These are phyloP conservation scores for Hymenoscyphus albidus DNA, from an alignment of 2,329 filamentous ascomycete genomes.

Conservation along the genomic window DNA sequence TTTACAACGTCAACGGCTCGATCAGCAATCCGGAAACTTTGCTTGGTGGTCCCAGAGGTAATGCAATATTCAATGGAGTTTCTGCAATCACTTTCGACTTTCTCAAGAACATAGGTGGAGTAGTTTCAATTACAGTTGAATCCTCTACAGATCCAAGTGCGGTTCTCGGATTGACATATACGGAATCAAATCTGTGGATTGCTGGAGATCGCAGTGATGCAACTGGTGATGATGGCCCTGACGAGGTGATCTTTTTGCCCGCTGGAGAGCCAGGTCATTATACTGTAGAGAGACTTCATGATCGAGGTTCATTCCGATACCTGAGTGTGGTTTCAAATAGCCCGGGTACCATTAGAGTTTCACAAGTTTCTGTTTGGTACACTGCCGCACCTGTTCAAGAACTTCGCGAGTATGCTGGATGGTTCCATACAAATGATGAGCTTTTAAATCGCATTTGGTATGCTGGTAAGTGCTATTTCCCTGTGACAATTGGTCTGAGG, in stretches of 20 bases:
- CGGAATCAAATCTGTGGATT: constrained; percentile 45
- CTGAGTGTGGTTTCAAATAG: constrained; percentile 42
- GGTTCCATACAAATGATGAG: constrained; percentile 35
- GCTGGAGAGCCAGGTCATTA: constrained; percentile 37
- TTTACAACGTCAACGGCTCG: constrained; percentile 34
- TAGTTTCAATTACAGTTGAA: constrained; percentile 36
- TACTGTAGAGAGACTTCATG: constrained; percentile 39
- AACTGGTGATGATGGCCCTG: constrained; percentile 43
- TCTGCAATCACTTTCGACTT: constrained; percentile 41
- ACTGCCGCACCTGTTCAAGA: constrained; percentile 39
- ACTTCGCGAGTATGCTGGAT: constrained; percentile 32
- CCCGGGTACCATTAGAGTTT: constrained; percentile 25
- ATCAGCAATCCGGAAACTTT: constrained; percentile 27
- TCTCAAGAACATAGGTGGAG: constrained; percentile 39
- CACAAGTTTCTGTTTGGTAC: constrained; percentile 35
- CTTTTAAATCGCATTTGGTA: constrained; percentile 39
- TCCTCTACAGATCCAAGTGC: constrained; percentile 26
- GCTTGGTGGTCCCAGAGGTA: constrained; percentile 6
- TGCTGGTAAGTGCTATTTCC: constrained; percentile 40
- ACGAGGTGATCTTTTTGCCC: constrained; percentile 47
- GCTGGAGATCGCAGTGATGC: constrained; percentile 44
- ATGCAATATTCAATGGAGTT: constrained; percentile 24
- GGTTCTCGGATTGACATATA: constrained; percentile 40
- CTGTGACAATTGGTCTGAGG: constrained; percentile 14
- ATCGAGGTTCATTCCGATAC: constrained; percentile 50